phyloP scores from a whole-genome alignment of 441 rosid genomes.

The Codiaeum variegatum region DNA sequence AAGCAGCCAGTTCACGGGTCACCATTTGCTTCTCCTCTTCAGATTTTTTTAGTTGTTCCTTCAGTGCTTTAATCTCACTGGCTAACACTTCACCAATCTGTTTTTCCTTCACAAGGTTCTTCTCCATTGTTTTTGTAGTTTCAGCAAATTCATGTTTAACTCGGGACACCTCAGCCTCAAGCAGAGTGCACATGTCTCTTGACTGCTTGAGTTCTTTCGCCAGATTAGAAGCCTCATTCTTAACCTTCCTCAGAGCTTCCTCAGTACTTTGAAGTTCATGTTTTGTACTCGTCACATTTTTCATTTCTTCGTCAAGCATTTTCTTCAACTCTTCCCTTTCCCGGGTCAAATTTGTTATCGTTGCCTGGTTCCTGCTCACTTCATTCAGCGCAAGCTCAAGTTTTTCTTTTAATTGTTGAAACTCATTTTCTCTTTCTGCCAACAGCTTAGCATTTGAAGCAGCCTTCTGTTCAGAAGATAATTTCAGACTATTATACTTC shows the following conservation, averaged over 20 bases:
- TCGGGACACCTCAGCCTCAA: conserved; percentile 59
- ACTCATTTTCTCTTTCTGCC: conserved; percentile 46
- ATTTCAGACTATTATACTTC: conserved; percentile 51
- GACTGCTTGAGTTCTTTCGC: conserved; percentile 50
- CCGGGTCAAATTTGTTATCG: conserved; percentile 40
- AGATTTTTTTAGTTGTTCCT: conserved; percentile 50
- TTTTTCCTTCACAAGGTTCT: conserved; percentile 45
- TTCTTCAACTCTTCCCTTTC: conserved; percentile 55
- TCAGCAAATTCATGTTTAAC: conserved; percentile 46
- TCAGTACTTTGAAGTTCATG: conserved; percentile 49
- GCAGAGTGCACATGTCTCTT: conserved; percentile 37
- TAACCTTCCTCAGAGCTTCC: conserved; percentile 49
- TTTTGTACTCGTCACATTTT: conserved; percentile 39
- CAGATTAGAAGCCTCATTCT: conserved; percentile 52
- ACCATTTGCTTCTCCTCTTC: conserved; percentile 41
- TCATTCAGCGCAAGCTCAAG: conserved; percentile 43
- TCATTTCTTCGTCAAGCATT: conserved; percentile 45
- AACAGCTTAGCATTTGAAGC: conserved; percentile 48
- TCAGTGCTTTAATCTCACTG: conserved; percentile 43
- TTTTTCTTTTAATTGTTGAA: conserved; percentile 45
- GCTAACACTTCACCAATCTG: conserved; percentile 37
- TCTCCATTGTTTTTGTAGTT: conserved; percentile 39
- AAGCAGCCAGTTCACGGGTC: conserved; percentile 41
- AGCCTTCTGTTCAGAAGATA: conserved; percentile 53
- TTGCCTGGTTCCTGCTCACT: conserved; percentile 33